phyloP scores from a whole-genome alignment of 306 rosid species.

The Begonia fuchsioides region DNA sequence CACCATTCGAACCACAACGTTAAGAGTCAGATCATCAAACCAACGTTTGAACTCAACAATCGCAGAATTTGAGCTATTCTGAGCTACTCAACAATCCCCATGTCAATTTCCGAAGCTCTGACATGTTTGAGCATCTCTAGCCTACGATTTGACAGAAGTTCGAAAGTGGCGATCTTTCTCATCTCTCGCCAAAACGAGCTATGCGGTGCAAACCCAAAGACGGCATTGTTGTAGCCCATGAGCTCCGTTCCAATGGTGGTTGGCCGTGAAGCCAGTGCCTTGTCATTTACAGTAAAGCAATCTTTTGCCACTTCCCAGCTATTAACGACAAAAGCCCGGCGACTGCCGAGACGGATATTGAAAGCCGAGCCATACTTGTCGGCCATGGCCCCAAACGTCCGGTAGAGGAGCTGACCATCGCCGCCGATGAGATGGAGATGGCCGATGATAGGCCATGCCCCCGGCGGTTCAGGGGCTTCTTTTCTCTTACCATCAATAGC shows the following conservation, averaged over 20 bases:
- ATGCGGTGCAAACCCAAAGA: constrained; percentile 32
- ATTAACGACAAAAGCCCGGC: constrained; percentile 31
- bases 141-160: constrained; percentile 37
- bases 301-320: constrained; percentile 43
- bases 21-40: constrained; percentile 29
- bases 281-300: constrained; percentile 45
- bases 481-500: not conserved
- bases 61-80: constrained; percentile 7
- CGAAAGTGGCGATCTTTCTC: too few species aligned
- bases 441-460: constrained; percentile 37
- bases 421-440: constrained; percentile 42
- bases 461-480: constrained; percentile 25
- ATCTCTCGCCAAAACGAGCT: constrained; percentile 38
- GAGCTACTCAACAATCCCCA: constrained; percentile 13
- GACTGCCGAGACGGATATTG: constrained; percentile 26
- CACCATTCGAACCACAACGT: constrained; percentile 46
- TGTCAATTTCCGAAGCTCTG: constrained; percentile 20
- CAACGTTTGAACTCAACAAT: constrained; percentile 22
- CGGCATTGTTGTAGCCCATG: constrained; percentile 39
- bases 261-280: constrained; percentile 39
- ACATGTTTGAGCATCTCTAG: constrained; percentile 35
- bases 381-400: constrained; percentile 44
- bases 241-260: constrained; percentile 24
- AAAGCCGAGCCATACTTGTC: constrained; percentile 38
- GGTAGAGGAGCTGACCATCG: constrained; percentile 18